Percentiles rank a stretch among this genome's conserved stretches.
Conservation (phyloP, 192 early-diverging fungal genomes). For the Mortierella antarctica region DNA sequence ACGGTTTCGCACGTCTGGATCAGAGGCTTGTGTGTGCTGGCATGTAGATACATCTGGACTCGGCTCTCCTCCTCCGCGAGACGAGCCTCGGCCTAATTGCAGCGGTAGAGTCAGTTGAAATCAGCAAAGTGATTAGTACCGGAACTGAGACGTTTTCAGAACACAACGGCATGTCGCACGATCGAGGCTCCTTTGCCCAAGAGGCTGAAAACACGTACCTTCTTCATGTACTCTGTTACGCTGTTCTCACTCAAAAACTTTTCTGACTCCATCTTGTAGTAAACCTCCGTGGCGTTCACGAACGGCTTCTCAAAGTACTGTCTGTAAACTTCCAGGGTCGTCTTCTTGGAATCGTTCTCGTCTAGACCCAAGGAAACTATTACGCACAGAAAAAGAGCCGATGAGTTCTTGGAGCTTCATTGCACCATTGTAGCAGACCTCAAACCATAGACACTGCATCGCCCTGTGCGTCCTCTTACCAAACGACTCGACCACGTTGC, state of each 20-base stretch:
- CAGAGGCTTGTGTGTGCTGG: constrained; percentile 80
- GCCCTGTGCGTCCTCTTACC: constrained; percentile 60
- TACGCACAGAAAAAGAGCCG: neutral
- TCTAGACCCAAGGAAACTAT: constrained; percentile 86
- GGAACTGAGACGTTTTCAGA: neutral
- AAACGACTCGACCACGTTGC: constrained; percentile 92
- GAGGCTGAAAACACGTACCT: constrained; percentile 55
- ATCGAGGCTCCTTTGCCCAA: neutral
- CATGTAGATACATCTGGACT: constrained; percentile 89
- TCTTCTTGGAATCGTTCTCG: constrained; percentile 79
- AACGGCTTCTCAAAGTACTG: constrained; percentile 90
- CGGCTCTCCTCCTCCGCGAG: constrained; percentile 87
- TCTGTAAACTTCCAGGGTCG: constrained; percentile 90
- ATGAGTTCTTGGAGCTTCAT: neutral
- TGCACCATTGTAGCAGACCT: neutral
- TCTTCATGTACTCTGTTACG: constrained; percentile 96
- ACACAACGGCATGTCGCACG: neutral
- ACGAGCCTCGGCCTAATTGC: constrained; percentile 72
- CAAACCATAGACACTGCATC: neutral
- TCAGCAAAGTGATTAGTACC: neutral
- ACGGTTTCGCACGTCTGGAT: constrained; percentile 86
- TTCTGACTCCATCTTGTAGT: constrained; percentile 92
- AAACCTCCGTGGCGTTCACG: constrained; percentile 79
- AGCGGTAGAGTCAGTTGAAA: neutral
- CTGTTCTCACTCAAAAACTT: constrained; percentile 91